Conservation (phyloP, 2,329 filamentous ascomycete genomes). For the Aspergillus sp. region DNA sequence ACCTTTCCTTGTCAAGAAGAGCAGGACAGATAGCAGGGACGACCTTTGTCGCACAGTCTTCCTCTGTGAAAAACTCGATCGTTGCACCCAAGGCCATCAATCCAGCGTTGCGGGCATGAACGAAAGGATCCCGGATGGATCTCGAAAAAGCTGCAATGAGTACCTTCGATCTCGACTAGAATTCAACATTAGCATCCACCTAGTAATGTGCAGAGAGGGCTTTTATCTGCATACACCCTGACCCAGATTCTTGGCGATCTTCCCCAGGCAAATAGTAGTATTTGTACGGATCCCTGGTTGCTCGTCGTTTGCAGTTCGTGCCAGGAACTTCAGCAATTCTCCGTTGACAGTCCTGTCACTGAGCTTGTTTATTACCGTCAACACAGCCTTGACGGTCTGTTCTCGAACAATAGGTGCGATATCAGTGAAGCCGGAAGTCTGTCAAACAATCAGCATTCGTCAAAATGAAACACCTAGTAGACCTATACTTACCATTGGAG, state of each 20-base stretch:
- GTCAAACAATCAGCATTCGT: slow-evolving; percentile 10
- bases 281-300: slow-evolving; percentile 96
- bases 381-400: slow-evolving; percentile 89
- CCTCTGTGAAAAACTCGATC: slow-evolving; percentile 74
- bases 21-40: slow-evolving; percentile 76
- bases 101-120: slow-evolving; percentile 85
- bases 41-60: slow-evolving; percentile 78
- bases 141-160: slow-evolving; percentile 86
- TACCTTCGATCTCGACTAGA: slow-evolving; percentile 72
- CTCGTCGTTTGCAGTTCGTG: slow-evolving; percentile 94
- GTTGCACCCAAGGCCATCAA: slow-evolving; percentile 81
- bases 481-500: slow-evolving; percentile 60
- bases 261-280: slow-evolving; percentile 93
- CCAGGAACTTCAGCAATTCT: slow-evolving; percentile 79
- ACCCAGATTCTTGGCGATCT: slow-evolving; percentile 85
- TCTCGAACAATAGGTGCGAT: slow-evolving; percentile 84
- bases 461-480: too few species aligned
- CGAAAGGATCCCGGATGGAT: slow-evolving; percentile 83
- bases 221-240: slow-evolving; percentile 39
- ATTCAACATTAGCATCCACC: slow-evolving; percentile 18
- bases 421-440: slow-evolving; percentile 93
- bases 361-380: slow-evolving; percentile 78
- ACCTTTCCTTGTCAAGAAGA: slow-evolving; percentile 89
- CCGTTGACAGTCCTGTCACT: slow-evolving; percentile 91
- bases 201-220: too few species aligned